These are phyloP conservation scores for Hyaloperonospora arabidopsidis DNA, from an alignment of 352 stramenopile species.

Conservation along the genomic window DNA sequence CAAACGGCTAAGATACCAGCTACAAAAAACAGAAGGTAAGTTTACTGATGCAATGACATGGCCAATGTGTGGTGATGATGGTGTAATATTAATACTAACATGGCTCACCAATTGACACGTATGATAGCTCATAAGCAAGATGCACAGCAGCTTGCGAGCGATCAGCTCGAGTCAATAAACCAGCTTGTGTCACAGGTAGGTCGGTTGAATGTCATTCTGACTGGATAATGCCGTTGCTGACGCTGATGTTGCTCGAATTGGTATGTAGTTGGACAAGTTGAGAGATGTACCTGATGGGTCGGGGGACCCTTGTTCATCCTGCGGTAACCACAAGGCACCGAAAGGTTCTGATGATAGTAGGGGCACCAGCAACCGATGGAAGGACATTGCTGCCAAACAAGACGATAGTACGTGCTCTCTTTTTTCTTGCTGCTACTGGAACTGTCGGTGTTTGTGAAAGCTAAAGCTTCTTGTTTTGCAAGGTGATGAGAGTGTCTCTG, in stretches of 20 bases:
- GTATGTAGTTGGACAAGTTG: constrained; percentile 51
- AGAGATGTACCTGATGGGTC: constrained; percentile 27
- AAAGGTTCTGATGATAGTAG: constrained; percentile 17
- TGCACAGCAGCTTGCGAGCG: constrained; percentile 62
- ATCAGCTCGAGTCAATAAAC: constrained; percentile 79
- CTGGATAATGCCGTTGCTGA: background rate
- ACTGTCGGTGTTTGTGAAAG: too few relatives aligned
- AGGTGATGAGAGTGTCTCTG: too few relatives aligned
- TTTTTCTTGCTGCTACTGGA: too few relatives aligned
- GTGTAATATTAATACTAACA: constrained; percentile 6
- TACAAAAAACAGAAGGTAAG: constrained; percentile 63
- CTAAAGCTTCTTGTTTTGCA: too few relatives aligned
- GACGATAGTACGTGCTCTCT: too few relatives aligned
- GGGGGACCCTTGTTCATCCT: constrained; percentile 30
- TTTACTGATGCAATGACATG: background rate
- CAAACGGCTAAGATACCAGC: constrained; percentile 62
- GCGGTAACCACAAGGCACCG: constrained; percentile 14
- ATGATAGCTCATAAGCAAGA: constrained; percentile 60
- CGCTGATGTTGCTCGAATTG: constrained; percentile 3
- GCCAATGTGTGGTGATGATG: background rate
- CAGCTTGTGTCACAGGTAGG: constrained; percentile 64
- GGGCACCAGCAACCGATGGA: constrained; percentile 11
- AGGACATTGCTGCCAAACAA: constrained; percentile 25
- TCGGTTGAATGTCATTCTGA: background rate
- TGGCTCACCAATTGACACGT: background rate